Evolutionary conservation across 1,139 yeast genomes (phyloP).

Genomic region (Taphrina populina): DNA sequence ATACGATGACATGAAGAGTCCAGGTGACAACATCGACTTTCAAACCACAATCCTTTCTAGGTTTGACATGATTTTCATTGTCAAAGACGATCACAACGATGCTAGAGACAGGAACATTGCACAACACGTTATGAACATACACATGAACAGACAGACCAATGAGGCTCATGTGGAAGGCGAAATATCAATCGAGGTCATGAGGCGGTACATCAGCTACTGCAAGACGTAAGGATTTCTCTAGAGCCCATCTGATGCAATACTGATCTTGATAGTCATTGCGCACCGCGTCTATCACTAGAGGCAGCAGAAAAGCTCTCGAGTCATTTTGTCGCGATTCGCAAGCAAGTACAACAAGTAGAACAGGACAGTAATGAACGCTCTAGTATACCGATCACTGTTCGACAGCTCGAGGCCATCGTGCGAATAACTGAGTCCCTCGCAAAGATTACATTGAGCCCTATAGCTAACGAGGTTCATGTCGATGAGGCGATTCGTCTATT

Average conservation of each 20-base stretch:
- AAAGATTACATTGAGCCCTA: conserved; percentile 74
- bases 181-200: conserved; percentile 86
- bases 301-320: conserved; percentile 93
- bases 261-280: conserved; percentile 55
- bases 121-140: conserved; percentile 90
- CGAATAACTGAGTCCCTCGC: conserved; percentile 96
- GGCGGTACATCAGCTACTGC: conserved; percentile 86
- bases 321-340: conserved; percentile 87
- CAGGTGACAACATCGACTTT: conserved; percentile 97
- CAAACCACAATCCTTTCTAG: conserved; percentile 95
- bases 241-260: background rate
- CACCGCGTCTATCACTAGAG: conserved; percentile 84
- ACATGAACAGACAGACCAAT: conserved; percentile 66
- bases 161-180: conserved; percentile 63
- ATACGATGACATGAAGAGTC: conserved; percentile 91
- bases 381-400: conserved; percentile 92
- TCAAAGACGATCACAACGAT: conserved; percentile 90
- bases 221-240: conserved; percentile 48
- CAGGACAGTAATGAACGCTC: conserved; percentile 82
- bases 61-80: conserved; percentile 97
- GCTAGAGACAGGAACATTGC: conserved; percentile 82
- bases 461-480: conserved; percentile 85
- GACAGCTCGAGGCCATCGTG: conserved; percentile 95
- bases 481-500: conserved; percentile 93
- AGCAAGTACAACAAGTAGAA: conserved; percentile 78